Conservation (phyloP, 2,329 filamentous ascomycete species). For the Pleoardoris graminearum region DNA sequence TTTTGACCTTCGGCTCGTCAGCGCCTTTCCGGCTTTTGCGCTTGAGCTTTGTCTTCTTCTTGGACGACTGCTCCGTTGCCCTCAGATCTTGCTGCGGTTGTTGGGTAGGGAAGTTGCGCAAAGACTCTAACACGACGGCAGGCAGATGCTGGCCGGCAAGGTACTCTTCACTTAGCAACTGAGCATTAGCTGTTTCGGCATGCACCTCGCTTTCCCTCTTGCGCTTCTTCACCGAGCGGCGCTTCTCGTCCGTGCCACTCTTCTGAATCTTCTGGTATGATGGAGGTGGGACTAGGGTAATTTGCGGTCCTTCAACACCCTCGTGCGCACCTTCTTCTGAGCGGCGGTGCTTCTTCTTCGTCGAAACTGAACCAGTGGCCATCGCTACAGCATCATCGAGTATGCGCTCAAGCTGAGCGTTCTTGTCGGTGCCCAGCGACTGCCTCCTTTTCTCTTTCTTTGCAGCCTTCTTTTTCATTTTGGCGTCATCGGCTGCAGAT, state of each 20-base stretch:
- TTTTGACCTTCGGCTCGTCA: neutral
- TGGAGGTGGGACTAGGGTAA: neutral
- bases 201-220: constrained; percentile 10
- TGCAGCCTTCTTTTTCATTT: constrained; percentile 12
- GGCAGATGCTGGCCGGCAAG: constrained; percentile 8
- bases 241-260: neutral
- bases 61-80: neutral
- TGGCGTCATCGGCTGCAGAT: constrained; percentile 5
- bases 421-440: neutral
- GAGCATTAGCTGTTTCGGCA: neutral
- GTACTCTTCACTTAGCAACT: constrained; percentile 1
- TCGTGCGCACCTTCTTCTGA: neutral
- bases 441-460: constrained; percentile 1
- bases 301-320: neutral
- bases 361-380: neutral
- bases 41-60: constrained; percentile 8
- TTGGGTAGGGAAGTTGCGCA: neutral
- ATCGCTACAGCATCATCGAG: neutral
- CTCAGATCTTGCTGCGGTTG: neutral
- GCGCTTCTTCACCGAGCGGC: constrained; percentile 9
- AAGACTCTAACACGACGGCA: constrained; percentile 2
- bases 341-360: constrained; percentile 24
- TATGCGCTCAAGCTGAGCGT: neutral
- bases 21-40: constrained; percentile 2
- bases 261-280: constrained; percentile 3